Conservation (phyloP, 78 protist species). For the Dictyostelium firmibasis region DNA sequence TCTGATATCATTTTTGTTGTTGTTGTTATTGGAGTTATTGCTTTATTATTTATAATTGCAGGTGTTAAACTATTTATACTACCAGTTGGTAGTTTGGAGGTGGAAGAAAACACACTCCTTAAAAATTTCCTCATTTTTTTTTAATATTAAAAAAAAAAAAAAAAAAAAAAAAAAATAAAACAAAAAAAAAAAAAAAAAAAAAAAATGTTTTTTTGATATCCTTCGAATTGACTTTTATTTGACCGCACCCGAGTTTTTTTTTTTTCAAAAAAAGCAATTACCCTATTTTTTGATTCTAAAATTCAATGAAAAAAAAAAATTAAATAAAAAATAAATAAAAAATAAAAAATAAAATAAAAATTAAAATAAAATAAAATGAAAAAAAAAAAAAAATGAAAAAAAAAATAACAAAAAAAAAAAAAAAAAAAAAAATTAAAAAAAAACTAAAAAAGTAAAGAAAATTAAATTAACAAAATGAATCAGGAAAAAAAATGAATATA, state of each 20-base stretch:
- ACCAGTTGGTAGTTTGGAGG: not conserved
- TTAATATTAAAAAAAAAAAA: too few relatives aligned
- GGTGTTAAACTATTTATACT: not conserved
- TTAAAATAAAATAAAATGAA: not conserved
- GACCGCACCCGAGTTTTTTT: too few relatives aligned
- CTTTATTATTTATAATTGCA: not conserved
- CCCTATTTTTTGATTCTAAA: too few relatives aligned
- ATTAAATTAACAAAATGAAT: too few relatives aligned
- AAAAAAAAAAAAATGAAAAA: not conserved
- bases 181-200: not conserved
- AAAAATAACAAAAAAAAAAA: not conserved
- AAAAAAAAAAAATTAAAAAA: not conserved
- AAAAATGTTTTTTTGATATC: too few relatives aligned
- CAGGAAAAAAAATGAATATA: too few relatives aligned
- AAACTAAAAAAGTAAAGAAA: too few relatives aligned
- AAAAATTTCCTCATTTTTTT: not conserved
- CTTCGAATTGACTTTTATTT: too few relatives aligned
- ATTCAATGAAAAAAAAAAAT: too few relatives aligned
- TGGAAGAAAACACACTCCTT: not conserved
- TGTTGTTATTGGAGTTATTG: not conserved
- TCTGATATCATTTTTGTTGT: constrained; percentile 10
- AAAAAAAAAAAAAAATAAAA: too few relatives aligned
- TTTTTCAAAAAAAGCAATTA: too few relatives aligned
- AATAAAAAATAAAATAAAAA: not conserved
- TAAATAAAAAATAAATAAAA: too few relatives aligned